Percentiles rank a stretch among this genome's conserved stretches.
phyloP scores from a whole-genome alignment of 1,139 yeast species.

The Kodamaea ohmeri region DNA sequence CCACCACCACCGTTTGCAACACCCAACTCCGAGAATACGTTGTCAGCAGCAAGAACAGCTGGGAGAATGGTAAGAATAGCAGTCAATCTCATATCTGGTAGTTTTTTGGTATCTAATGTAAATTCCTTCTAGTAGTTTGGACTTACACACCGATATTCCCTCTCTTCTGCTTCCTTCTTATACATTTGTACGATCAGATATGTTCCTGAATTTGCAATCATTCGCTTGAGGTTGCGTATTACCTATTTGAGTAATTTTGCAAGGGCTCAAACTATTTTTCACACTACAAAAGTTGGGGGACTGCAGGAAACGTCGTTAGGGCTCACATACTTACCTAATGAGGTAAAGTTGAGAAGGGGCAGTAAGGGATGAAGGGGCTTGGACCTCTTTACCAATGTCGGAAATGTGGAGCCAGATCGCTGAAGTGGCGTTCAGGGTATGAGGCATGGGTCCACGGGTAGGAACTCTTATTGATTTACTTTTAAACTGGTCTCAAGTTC shows the following conservation, averaged over 20 bases:
- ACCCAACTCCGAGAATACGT: conserved; percentile 3
- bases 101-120: conserved; percentile 2
- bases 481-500: no score
- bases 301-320: background rate
- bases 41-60: conserved; percentile 2
- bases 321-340: background rate
- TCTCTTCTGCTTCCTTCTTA: conserved; percentile 1
- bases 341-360: background rate
- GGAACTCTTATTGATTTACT: no score
- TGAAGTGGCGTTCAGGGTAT: no score
- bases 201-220: conserved; percentile 1
- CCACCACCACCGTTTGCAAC: conserved; percentile 3
- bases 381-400: no score
- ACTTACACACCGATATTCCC: background rate
- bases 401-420: no score
- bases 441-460: no score
- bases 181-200: background rate
- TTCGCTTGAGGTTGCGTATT: conserved; percentile 1
- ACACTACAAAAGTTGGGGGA: background rate
- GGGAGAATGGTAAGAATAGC: conserved; percentile 3
- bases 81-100: conserved; percentile 5
- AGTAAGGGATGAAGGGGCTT: background rate
- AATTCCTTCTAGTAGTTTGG: no score
- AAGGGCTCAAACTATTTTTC: background rate
- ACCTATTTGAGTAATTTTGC: background rate